Percentiles rank a stretch among this genome's conserved stretches.
Evolutionary conservation across 108 stramenopile genomes (phyloP).

Genomic region (Cyclotella choctawhatcheeana): DNA sequence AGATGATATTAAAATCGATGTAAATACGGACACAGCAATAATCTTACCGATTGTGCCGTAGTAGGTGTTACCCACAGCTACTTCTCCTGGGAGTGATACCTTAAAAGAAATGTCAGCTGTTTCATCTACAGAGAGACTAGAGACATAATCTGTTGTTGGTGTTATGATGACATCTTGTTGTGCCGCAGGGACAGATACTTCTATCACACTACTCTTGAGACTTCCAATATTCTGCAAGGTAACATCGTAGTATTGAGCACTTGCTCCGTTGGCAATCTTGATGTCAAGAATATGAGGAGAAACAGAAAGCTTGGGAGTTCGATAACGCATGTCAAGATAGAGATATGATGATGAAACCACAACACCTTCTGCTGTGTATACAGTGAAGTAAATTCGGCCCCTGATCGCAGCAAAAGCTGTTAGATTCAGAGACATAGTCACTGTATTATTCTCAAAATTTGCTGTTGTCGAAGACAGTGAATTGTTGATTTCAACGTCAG

Average conservation of each 20-base stretch:
- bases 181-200: conserved; percentile 13
- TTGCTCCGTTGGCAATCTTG: neutral
- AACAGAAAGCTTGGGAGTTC: conserved; percentile 24
- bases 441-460: conserved; percentile 10
- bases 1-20: too few relatives aligned
- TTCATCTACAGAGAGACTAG: conserved; percentile 35
- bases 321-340: conserved; percentile 30
- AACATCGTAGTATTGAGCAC: conserved; percentile 25
- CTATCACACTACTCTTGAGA: conserved; percentile 21
- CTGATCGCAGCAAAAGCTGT: conserved; percentile 11
- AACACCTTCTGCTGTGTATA: conserved; percentile 24
- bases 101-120: conserved; percentile 12
- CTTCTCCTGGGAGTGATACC: conserved; percentile 7
- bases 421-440: conserved; percentile 26
- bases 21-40: too few relatives aligned
- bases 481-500: conserved; percentile 1
- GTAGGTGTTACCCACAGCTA: conserved; percentile 15
- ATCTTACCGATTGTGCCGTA: conserved; percentile 16
- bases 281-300: conserved; percentile 6
- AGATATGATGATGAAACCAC: conserved; percentile 22
- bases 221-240: conserved; percentile 27
- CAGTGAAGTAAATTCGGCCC: conserved; percentile 20
- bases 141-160: conserved; percentile 19
- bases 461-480: conserved; percentile 16
- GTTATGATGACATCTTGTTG: conserved; percentile 1